Conservation (phyloP, 495 filamentous ascomycete species). For the Cercophora newfieldiana region DNA sequence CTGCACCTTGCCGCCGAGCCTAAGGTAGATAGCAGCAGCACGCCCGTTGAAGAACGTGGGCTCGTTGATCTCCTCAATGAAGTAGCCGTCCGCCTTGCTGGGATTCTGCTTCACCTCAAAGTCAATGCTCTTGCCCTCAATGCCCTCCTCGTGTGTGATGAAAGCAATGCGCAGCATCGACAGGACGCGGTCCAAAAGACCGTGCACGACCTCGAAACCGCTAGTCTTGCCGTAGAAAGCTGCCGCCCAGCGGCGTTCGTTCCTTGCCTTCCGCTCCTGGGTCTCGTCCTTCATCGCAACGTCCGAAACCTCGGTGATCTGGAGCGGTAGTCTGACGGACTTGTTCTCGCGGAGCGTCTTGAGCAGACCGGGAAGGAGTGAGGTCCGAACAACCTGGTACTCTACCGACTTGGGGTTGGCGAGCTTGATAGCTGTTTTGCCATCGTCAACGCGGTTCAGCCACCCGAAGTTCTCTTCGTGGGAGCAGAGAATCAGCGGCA, state of each 20-base stretch:
- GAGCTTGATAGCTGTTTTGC: slow-evolving; percentile 79
- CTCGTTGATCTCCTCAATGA: slow-evolving; percentile 89
- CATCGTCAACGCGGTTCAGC: slow-evolving; percentile 90
- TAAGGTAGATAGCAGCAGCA: slow-evolving; percentile 76
- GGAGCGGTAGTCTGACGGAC: slow-evolving; percentile 82
- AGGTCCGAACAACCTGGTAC: slow-evolving; percentile 95
- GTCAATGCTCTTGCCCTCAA: slow-evolving; percentile 52
- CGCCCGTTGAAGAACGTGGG: slow-evolving; percentile 89
- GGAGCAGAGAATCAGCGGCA: slow-evolving; percentile 95
- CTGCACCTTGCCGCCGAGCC: slow-evolving; percentile 65
- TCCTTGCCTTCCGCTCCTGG: slow-evolving; percentile 79
- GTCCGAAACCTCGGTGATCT: slow-evolving; percentile 91
- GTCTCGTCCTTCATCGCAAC: slow-evolving; percentile 82
- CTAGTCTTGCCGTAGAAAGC: slow-evolving; percentile 93
- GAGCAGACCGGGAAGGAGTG: slow-evolving; percentile 81
- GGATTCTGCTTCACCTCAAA: slow-evolving; percentile 52
- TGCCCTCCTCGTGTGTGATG: slow-evolving; percentile 70
- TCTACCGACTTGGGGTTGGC: slow-evolving; percentile 95
- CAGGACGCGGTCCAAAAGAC: slow-evolving; percentile 87
- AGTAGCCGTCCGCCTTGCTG: slow-evolving; percentile 68
- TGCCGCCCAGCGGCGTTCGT: slow-evolving; percentile 94
- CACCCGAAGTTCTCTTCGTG: slow-evolving; percentile 98
- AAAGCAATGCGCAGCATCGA: slow-evolving; percentile 86
- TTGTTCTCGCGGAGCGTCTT: slow-evolving; percentile 98
- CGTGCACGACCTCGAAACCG: slow-evolving; percentile 96